phyloP scores from a whole-genome alignment of 768 basidiomycete species.

The Lyophyllum decastes region DNA sequence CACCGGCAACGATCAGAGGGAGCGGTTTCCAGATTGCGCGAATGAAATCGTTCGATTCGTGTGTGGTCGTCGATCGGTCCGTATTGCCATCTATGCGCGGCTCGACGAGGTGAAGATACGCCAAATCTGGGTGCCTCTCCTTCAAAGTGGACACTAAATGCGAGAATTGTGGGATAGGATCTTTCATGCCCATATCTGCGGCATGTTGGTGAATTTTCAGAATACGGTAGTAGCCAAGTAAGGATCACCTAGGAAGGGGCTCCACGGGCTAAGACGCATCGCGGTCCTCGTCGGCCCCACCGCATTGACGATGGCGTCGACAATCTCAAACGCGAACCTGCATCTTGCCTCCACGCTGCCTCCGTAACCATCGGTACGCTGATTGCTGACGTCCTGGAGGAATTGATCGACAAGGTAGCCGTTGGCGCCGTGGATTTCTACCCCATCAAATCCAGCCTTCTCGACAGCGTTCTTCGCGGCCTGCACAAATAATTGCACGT shows the following conservation, averaged over 20 bases:
- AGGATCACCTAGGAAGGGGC: constrained; percentile 27
- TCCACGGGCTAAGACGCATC: constrained; percentile 63
- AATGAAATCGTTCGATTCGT: constrained; percentile 13
- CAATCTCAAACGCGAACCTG: constrained; percentile 56
- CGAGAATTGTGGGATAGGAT: constrained; percentile 51
- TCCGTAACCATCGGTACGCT: constrained; percentile 66
- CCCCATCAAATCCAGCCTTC: constrained; percentile 68
- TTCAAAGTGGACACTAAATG: constrained; percentile 47
- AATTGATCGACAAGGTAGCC: constrained; percentile 63
- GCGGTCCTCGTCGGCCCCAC: constrained; percentile 55
- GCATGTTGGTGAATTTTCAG: too few relatives aligned
- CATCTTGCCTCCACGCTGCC: constrained; percentile 63
- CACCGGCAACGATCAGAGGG: constrained; percentile 35
- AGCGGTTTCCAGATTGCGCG: constrained; percentile 7
- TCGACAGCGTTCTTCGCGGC: constrained; percentile 58
- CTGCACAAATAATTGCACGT: constrained; percentile 46
- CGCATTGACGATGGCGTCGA: constrained; percentile 49
- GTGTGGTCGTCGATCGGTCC: background rate
- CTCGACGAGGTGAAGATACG: constrained; percentile 16
- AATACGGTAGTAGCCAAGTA: too few relatives aligned
- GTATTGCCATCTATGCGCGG: constrained; percentile 1
- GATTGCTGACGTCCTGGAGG: constrained; percentile 54
- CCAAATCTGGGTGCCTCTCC: constrained; percentile 32
- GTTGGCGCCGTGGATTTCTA: constrained; percentile 49
- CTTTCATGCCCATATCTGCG: background rate